Percentiles rank a stretch among this genome's conserved stretches.
These are phyloP conservation scores for Russula virescens DNA, from an alignment of 768 basidiomycete species.

Conservation along the genomic window DNA sequence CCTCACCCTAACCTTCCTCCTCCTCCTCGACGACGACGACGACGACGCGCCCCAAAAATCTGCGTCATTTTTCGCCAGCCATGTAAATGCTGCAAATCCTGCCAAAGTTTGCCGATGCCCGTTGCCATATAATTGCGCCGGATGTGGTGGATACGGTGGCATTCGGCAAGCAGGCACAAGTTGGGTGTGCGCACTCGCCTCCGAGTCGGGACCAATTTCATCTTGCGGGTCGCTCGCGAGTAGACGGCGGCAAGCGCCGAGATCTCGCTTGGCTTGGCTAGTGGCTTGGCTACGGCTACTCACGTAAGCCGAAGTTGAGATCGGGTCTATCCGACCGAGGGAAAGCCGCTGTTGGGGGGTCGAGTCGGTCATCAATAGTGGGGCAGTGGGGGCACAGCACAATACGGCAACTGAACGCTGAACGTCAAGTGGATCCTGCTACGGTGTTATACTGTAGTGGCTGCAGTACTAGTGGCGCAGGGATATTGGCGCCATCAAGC, in stretches of 20 bases:
- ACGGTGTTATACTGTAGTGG: too few relatives aligned
- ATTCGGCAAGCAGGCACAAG: too few relatives aligned
- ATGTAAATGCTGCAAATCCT: slow-evolving; percentile 23
- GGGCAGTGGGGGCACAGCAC: neutral
- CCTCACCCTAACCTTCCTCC: neutral
- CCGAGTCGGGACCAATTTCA: slow-evolving; percentile 28
- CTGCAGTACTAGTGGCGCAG: too few relatives aligned
- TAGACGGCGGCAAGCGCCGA: slow-evolving; percentile 13
- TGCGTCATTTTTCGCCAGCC: slow-evolving; percentile 17
- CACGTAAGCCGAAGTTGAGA: neutral
- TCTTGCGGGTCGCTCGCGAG: slow-evolving; percentile 24
- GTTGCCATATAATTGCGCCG: too few relatives aligned
- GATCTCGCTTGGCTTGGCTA: slow-evolving; percentile 14
- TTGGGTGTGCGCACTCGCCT: slow-evolving; percentile 1
- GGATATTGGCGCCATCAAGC: too few relatives aligned
- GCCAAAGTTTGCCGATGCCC: too few relatives aligned
- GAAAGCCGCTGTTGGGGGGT: too few relatives aligned
- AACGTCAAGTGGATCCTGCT: too few relatives aligned
- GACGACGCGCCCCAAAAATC: slow-evolving; percentile 14
- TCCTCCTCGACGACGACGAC: slow-evolving; percentile 15
- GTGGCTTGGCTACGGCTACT: too few relatives aligned
- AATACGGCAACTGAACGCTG: too few relatives aligned
- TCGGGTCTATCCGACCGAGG: neutral
- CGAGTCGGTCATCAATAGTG: too few relatives aligned
- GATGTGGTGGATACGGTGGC: too few relatives aligned